phyloP scores from a whole-genome alignment of 1,284 basidiomycete genomes.

The Cutaneotrichosporon daszewskae region DNA sequence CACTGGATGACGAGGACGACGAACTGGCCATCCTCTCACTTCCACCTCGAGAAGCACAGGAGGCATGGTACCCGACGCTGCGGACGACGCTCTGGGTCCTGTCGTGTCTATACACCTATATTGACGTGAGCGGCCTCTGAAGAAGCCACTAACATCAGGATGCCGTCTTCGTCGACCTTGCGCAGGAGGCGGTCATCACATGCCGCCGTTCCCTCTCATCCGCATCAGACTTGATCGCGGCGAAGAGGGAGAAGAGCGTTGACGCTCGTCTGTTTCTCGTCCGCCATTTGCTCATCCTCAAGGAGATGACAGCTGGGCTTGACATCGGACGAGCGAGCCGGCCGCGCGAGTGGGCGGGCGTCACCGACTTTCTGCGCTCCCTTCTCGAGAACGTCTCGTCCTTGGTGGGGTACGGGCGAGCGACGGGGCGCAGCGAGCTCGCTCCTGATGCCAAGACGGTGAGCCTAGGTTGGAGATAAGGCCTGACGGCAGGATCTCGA shows the following conservation, averaged over 20 bases:
- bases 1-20: slow-evolving; percentile 45
- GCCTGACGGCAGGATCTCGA: slow-evolving; percentile 57
- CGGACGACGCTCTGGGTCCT: slow-evolving; percentile 80
- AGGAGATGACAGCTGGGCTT: slow-evolving; percentile 74
- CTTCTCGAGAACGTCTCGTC: slow-evolving; percentile 65
- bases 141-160: slow-evolving; percentile 53
- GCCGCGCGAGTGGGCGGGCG: slow-evolving; percentile 46
- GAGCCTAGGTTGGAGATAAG: neutral
- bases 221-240: slow-evolving; percentile 61
- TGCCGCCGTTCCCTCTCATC: slow-evolving; percentile 71
- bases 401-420: slow-evolving; percentile 53
- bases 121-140: slow-evolving; percentile 60
- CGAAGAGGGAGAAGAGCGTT: slow-evolving; percentile 52
- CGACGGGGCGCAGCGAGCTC: slow-evolving; percentile 19
- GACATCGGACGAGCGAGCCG: slow-evolving; percentile 55
- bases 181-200: slow-evolving; percentile 76
- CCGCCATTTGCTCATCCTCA: slow-evolving; percentile 80
- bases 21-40: slow-evolving; percentile 59
- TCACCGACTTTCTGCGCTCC: slow-evolving; percentile 62
- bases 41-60: slow-evolving; percentile 65
- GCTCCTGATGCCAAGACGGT: slow-evolving; percentile 50
- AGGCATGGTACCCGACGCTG: slow-evolving; percentile 83
- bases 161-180: slow-evolving; percentile 86
- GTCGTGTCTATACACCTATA: slow-evolving; percentile 77
- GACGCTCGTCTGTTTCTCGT: slow-evolving; percentile 80